Evolutionary conservation across 345 rosid species (phyloP), one percentile per base, ranked within the genome.

Genomic region (Populus nigra): DNA sequence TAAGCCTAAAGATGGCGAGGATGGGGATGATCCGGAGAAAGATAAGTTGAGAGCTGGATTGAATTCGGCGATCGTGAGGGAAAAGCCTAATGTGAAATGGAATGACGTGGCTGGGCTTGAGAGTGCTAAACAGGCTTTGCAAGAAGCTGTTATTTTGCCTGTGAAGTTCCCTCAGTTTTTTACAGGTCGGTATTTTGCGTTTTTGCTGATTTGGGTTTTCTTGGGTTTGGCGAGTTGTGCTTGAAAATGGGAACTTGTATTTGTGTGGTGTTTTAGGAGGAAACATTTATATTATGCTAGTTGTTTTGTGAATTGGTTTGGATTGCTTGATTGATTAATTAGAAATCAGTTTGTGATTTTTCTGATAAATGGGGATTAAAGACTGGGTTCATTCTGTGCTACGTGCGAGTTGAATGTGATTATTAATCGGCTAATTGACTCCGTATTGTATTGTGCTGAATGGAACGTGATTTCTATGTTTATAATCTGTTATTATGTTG

Each of bases 121-220:
- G 82, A 92, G 96, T 72, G 98, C 98, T 27, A 94, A 94, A 78
- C 97, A 91, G 77, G 88, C 97, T 3, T 75, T 94, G 69, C 97
- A 94, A 85, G 98, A 94, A 88, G 98, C 98, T 59, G 98, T 94
- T 31, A 92, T 94, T 76, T 88, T 92, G 81, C 98, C 98, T 5
- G 98, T 94, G 18, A 94, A 91, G 83, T 94, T 90, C 65, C 98
- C 98, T n/a, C 98, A 94, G 78, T 94, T 94, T 78, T 94, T 94
- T 69, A 94, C 98, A 4, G 98, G 98, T 94, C 17, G 25, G 16
- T 27, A 65, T 65, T 61, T 9, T 45, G 73, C 55, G 75, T 43
- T 43, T 47, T 65, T 55, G 9, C 18, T 31, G 77, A 67, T 61
- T 3, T 23, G 22, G 70, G 41, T 23, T 84, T 70, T 25, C 7